A percentile compares a stretch with the other conserved stretches of the same genome.
phyloP scores from a whole-genome alignment of 2,329 filamentous ascomycete genomes.

The Immersiporthe knoxdaviesiana region DNA sequence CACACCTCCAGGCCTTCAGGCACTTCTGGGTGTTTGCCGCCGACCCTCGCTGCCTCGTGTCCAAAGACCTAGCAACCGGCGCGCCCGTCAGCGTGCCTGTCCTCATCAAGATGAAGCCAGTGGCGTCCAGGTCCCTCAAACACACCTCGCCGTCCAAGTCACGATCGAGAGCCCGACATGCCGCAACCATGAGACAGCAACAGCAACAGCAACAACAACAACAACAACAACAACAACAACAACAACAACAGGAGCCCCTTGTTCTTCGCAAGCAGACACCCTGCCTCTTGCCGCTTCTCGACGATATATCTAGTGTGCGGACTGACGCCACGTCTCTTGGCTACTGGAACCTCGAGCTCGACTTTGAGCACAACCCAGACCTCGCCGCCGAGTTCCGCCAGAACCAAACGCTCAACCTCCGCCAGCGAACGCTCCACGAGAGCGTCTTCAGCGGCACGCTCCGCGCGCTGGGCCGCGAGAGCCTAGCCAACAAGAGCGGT shows the following conservation, averaged over 20 bases:
- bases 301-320: slow-evolving; percentile 61
- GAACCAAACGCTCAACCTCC: slow-evolving; percentile 75
- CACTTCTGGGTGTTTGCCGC: slow-evolving; percentile 96
- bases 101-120: slow-evolving; percentile 59
- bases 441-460: slow-evolving; percentile 75
- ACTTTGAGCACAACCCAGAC: slow-evolving; percentile 67
- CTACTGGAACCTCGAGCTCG: slow-evolving; percentile 82
- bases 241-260: slow-evolving; percentile 35
- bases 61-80: slow-evolving; percentile 83
- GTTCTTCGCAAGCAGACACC: slow-evolving; percentile 54
- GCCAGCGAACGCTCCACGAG: slow-evolving; percentile 69
- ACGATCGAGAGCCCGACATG: slow-evolving; percentile 34
- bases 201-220: no score
- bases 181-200: background rate
- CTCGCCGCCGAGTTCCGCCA: slow-evolving; percentile 67
- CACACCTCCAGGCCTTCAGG: slow-evolving; percentile 92
- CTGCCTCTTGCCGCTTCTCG: slow-evolving; percentile 66
- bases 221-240: no score
- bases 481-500: slow-evolving; percentile 18
- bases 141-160: slow-evolving; percentile 43
- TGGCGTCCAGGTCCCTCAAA: slow-evolving; percentile 42
- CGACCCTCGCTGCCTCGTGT: slow-evolving; percentile 85
- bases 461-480: slow-evolving; percentile 64
- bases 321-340: slow-evolving; percentile 64
- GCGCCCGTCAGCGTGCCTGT: slow-evolving; percentile 77